Evolutionary conservation across 805 yeast species (phyloP).

Genomic region (Myxozyma neotropica): DNA sequence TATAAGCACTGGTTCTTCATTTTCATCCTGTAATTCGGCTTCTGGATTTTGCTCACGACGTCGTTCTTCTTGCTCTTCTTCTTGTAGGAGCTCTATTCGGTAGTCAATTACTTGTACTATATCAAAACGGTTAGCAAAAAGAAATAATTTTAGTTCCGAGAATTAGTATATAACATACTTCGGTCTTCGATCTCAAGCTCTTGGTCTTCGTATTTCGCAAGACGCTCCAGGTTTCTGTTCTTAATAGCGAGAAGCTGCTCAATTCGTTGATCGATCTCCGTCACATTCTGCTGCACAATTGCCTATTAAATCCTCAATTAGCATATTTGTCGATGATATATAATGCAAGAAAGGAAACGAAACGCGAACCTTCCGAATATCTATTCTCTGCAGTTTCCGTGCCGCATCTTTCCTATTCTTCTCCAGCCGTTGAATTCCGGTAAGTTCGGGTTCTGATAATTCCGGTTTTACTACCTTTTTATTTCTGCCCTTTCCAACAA

Average conservation of each 20-base stretch:
- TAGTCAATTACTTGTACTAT: slow-evolving; percentile 31
- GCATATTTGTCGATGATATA: too few species aligned
- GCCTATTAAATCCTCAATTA: slow-evolving; percentile 15
- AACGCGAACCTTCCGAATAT: slow-evolving; percentile 24
- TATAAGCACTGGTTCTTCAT: not conserved
- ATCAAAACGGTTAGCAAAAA: not conserved
- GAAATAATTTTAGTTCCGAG: not conserved
- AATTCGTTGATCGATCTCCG: slow-evolving; percentile 29
- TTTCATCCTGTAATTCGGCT: not conserved
- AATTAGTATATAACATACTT: slow-evolving; percentile 10
- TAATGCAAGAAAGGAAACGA: not conserved
- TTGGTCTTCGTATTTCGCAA: slow-evolving; percentile 28
- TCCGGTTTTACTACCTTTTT: slow-evolving; percentile 1
- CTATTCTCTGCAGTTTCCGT: slow-evolving; percentile 27
- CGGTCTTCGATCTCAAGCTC: slow-evolving; percentile 28
- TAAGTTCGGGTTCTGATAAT: slow-evolving; percentile 21
- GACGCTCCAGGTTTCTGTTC: slow-evolving; percentile 15
- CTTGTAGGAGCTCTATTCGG: slow-evolving; percentile 32
- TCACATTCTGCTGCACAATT: slow-evolving; percentile 23
- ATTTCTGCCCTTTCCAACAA: slow-evolving; percentile 6
- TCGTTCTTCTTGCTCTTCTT: slow-evolving; percentile 21
- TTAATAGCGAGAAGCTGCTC: slow-evolving; percentile 19
- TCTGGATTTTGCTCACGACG: not conserved
- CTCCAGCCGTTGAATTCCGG: slow-evolving; percentile 26
- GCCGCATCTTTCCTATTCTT: slow-evolving; percentile 13